Conservation (phyloP, 768 basidiomycete genomes). For the Rhizopogon sp. region DNA sequence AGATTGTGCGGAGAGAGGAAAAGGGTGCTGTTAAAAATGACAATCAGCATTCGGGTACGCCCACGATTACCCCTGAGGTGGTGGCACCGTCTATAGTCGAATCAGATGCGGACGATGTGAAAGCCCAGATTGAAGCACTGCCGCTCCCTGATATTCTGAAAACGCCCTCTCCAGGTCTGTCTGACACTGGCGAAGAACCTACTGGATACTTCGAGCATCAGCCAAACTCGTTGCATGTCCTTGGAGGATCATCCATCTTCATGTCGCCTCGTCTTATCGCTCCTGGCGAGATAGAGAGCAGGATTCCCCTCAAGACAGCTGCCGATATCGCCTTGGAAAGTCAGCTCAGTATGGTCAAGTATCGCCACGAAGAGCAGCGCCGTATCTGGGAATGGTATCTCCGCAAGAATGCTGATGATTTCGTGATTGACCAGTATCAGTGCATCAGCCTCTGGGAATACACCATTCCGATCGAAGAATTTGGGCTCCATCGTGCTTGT, state of each 20-base stretch:
- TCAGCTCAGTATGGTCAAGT: conserved; percentile 60
- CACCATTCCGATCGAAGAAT: conserved; percentile 68
- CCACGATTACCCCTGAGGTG: conserved; percentile 23
- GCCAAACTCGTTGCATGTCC: conserved; percentile 22
- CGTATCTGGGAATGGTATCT: conserved; percentile 96
- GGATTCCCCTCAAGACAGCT: conserved; percentile 48
- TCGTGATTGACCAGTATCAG: conserved; percentile 92
- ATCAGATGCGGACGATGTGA: conserved; percentile 44
- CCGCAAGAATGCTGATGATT: conserved; percentile 78
- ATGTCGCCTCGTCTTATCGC: conserved; percentile 26
- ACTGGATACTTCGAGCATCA: conserved; percentile 41
- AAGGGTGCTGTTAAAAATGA: conserved; percentile 25
- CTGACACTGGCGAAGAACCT: conserved; percentile 25
- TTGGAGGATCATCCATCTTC: conserved; percentile 26
- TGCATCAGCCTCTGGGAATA: conserved; percentile 78
- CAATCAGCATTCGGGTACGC: conserved; percentile 20
- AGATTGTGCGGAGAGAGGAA: conserved; percentile 75
- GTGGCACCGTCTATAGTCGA: conserved; percentile 9
- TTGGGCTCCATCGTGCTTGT: conserved; percentile 66
- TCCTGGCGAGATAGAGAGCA: conserved; percentile 31
- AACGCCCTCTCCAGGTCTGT: conserved; percentile 33
- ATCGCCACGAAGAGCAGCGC: conserved; percentile 82
- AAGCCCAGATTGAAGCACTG: conserved; percentile 61
- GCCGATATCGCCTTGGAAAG: conserved; percentile 76
- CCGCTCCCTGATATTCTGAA: conserved; percentile 29